Conservation (phyloP, 768 basidiomycete species). For the Gautieria morchelliformis region DNA sequence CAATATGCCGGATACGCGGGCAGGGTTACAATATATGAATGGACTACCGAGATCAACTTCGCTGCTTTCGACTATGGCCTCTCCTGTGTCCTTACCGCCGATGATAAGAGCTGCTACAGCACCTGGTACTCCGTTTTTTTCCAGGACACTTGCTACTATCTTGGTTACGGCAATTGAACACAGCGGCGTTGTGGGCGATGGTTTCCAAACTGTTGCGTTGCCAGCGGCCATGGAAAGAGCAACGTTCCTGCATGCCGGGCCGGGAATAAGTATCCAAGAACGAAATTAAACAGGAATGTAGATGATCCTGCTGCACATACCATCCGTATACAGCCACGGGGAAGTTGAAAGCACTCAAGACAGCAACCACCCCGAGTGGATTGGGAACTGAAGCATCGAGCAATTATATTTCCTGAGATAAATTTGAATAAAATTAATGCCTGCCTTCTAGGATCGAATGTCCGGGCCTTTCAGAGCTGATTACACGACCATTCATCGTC, state of each 20-base stretch:
- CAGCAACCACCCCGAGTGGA: conserved; percentile 64
- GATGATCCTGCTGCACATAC: conserved; percentile 28
- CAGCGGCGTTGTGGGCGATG: conserved; percentile 79
- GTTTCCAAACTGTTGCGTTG: conserved; percentile 94
- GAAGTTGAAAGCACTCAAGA: conserved; percentile 94
- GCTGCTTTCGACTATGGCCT: conserved; percentile 61
- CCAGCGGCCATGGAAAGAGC: conserved; percentile 82
- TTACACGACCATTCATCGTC: conserved; percentile 87
- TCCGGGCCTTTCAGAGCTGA: conserved; percentile 83
- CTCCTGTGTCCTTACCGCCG: conserved; percentile 75
- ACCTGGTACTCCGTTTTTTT: conserved; percentile 74
- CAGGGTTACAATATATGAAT: background rate
- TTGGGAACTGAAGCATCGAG: conserved; percentile 59
- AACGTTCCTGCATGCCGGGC: conserved; percentile 57
- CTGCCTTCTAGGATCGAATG: conserved; percentile 85
- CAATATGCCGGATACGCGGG: background rate
- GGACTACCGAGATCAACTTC: conserved; percentile 69
- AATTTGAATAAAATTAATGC: background rate
- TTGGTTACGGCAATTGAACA: conserved; percentile 87
- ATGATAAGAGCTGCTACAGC: conserved; percentile 77
- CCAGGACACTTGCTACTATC: conserved; percentile 73
- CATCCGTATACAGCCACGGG: conserved; percentile 91
- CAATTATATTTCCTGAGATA: background rate
- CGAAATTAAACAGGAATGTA: background rate
- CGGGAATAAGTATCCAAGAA: conserved; percentile 10